These are phyloP conservation scores for Nicotiana tomentosiformis DNA, from an alignment of 257 asterid genomes.

Conservation along the genomic window DNA sequence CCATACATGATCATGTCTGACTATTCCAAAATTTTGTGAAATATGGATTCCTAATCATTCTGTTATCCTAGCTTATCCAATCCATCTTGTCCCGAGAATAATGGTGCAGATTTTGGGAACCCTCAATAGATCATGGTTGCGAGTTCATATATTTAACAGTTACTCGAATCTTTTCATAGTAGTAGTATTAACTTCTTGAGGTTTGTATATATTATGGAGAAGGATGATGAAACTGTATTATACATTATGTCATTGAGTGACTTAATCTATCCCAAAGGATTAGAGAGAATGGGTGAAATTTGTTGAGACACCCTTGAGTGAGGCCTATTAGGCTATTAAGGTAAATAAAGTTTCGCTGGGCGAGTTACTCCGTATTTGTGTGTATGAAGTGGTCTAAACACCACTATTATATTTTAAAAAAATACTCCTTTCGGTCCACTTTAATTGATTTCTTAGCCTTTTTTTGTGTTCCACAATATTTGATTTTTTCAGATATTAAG, in stretches of 20 bases:
- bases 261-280: not conserved
- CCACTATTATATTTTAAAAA: no score
- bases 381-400: no score
- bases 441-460: no score
- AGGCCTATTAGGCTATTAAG: no score
- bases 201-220: not conserved
- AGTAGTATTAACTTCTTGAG: not conserved
- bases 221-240: not conserved
- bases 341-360: no score
- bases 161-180: not conserved
- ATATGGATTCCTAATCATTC: not conserved
- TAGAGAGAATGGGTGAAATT: not conserved
- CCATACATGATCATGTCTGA: not conserved
- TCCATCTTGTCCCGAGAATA: slow-evolving; percentile 4
- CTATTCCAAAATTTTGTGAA: not conserved
- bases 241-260: not conserved
- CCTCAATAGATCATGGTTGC: slow-evolving; percentile 17
- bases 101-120: not conserved
- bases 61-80: not conserved
- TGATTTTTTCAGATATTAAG: no score
- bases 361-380: no score
- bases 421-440: no score
- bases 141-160: not conserved
- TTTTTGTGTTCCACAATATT: no score
- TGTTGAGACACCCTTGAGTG: not conserved